Conservation (phyloP, 495 filamentous ascomycete genomes). For the Thozetella sp. region DNA sequence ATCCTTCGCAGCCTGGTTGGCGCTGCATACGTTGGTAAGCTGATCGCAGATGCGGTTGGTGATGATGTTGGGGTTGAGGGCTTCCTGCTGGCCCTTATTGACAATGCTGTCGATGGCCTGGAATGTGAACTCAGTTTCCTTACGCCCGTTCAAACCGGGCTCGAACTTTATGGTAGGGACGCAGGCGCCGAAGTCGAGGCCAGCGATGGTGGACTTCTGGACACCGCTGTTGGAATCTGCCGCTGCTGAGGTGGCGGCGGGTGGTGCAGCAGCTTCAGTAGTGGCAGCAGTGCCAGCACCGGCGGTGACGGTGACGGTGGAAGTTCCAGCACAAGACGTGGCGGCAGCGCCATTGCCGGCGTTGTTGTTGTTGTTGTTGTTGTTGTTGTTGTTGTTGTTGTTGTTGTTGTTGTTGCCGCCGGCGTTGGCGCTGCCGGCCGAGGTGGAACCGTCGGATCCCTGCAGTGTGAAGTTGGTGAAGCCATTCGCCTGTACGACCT, state of each 20-base stretch:
- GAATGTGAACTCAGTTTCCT: slow-evolving; percentile 54
- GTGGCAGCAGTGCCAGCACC: slow-evolving; percentile 8
- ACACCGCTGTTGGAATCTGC: background rate
- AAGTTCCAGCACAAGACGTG: slow-evolving; percentile 4
- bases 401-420: slow-evolving; percentile 5
- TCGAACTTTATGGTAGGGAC: slow-evolving; percentile 56
- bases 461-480: slow-evolving; percentile 57
- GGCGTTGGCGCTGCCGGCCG: slow-evolving; percentile 15
- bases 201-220: slow-evolving; percentile 23
- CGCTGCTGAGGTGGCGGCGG: background rate
- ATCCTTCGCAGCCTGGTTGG: slow-evolving; percentile 53
- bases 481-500: slow-evolving; percentile 52
- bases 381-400: background rate
- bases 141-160: slow-evolving; percentile 44
- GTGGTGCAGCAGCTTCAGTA: background rate
- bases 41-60: slow-evolving; percentile 67
- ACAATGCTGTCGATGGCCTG: slow-evolving; percentile 47
- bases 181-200: slow-evolving; percentile 53
- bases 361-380: slow-evolving; percentile 1
- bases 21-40: slow-evolving; percentile 57
- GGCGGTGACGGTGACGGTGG: slow-evolving; percentile 15
- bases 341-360: background rate
- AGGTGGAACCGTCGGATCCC: slow-evolving; percentile 18
- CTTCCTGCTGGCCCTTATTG: slow-evolving; percentile 50
- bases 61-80: slow-evolving; percentile 65